phyloP scores from a whole-genome alignment of 2,329 filamentous ascomycete species.

The Arthrobotrys pseudoclavata region DNA sequence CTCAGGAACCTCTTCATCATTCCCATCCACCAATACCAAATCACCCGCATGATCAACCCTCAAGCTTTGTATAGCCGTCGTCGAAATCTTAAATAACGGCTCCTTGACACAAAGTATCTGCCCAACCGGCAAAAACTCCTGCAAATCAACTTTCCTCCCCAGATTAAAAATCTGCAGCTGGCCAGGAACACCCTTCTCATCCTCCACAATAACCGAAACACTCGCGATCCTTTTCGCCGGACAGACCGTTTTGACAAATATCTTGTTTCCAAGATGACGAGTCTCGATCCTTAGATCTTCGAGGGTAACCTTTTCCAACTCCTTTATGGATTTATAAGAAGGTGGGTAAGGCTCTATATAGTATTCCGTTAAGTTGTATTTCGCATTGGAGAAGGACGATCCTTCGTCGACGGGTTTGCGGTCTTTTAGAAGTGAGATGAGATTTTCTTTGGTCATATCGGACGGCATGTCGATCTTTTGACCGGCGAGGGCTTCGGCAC shows the following conservation, averaged over 20 bases:
- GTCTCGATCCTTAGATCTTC: constrained; percentile 19
- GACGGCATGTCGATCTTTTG: constrained; percentile 8
- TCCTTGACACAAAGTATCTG: constrained; percentile 42
- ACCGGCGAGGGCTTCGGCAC: neutral
- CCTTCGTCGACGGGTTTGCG: constrained; percentile 23
- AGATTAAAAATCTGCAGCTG: constrained; percentile 45
- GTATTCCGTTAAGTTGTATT: constrained; percentile 13
- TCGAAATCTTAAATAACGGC: constrained; percentile 39
- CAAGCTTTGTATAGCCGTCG: constrained; percentile 23
- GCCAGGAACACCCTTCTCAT: constrained; percentile 5
- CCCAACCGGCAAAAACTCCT: constrained; percentile 32
- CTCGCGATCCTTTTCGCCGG: constrained; percentile 4
- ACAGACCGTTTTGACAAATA: constrained; percentile 33
- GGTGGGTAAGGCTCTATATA: constrained; percentile 38
- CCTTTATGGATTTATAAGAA: neutral
- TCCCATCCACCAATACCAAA: constrained; percentile 35
- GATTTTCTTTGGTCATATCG: neutral
- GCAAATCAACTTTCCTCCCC: neutral
- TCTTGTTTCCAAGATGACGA: constrained; percentile 13
- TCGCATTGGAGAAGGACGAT: neutral
- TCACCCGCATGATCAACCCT: constrained; percentile 44
- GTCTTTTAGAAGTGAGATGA: constrained; percentile 3
- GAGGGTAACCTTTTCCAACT: constrained; percentile 16
- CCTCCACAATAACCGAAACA: constrained; percentile 31
- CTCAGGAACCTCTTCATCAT: constrained; percentile 31